These are phyloP conservation scores for Ramaria sp. DNA, from an alignment of 768 basidiomycete species.

Conservation along the genomic window DNA sequence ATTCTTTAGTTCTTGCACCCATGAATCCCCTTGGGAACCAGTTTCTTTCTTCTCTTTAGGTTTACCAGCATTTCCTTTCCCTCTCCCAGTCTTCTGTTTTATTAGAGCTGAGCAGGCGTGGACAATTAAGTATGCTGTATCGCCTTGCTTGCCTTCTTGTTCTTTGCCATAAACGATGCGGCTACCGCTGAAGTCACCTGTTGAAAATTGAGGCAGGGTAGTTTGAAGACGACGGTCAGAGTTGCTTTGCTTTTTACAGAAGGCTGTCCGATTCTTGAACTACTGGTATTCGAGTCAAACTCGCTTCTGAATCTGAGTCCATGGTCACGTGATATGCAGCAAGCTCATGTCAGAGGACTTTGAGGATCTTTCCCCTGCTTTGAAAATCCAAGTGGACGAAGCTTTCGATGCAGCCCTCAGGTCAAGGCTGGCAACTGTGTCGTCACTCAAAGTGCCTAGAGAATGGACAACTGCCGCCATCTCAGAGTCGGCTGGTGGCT, in stretches of 20 bases:
- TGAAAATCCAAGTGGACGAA: conserved; percentile 39
- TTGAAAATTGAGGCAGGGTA: background rate
- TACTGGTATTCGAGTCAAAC: too few species aligned
- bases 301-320: too few species aligned
- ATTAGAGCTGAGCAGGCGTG: background rate
- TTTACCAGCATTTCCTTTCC: background rate
- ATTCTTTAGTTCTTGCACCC: conserved; percentile 16
- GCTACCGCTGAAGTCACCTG: too few species aligned
- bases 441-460: background rate
- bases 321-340: too few species aligned
- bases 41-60: background rate
- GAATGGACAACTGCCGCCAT: background rate
- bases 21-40: background rate
- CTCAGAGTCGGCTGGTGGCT: conserved; percentile 7
- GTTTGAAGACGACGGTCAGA: too few species aligned
- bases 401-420: conserved; percentile 32
- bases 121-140: background rate
- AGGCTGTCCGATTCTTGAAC: too few species aligned
- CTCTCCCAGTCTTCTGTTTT: background rate
- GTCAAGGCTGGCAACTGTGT: background rate
- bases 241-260: too few species aligned
- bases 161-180: background rate
- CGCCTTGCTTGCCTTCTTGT: conserved; percentile 2
- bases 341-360: conserved; percentile 13
- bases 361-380: conserved; percentile 26